These are phyloP conservation scores for Chlamydomonas urium DNA, from an alignment of 139 green algal species.

Conservation along the genomic window DNA sequence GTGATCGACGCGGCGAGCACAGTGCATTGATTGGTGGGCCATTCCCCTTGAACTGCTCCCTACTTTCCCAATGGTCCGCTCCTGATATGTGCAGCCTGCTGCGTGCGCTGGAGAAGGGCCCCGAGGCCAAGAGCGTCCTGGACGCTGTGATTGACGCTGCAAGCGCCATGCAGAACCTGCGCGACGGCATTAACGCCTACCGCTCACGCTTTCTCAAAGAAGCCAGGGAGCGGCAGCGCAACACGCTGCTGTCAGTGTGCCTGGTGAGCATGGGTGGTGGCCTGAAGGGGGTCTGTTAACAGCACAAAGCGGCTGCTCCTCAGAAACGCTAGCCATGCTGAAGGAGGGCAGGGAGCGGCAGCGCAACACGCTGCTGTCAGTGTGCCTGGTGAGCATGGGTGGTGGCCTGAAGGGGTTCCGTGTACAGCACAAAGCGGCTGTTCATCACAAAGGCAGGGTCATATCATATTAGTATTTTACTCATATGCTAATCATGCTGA, in stretches of 20 bases:
- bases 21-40: not conserved
- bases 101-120: slow-evolving; percentile 31
- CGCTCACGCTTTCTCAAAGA: slow-evolving; percentile 73
- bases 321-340: not conserved
- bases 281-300: not conserved
- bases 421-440: not conserved
- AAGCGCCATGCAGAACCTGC: slow-evolving; percentile 82
- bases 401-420: too few species aligned
- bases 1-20: too few species aligned
- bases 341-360: slow-evolving; percentile 51
- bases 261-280: slow-evolving; percentile 18
- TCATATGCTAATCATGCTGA: slow-evolving; percentile 41
- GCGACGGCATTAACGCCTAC: slow-evolving; percentile 84
- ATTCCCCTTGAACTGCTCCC: not conserved
- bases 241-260: slow-evolving; percentile 66
- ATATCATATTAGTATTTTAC: not conserved
- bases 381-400: slow-evolving; percentile 41
- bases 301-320: not conserved
- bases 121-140: slow-evolving; percentile 66
- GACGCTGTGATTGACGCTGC: slow-evolving; percentile 79
- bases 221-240: slow-evolving; percentile 70
- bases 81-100: slow-evolving; percentile 4
- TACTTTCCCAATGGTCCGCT: not conserved
- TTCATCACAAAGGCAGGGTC: not conserved
- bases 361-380: slow-evolving; percentile 65